phyloP scores from a whole-genome alignment of 75 land plant genomes.

The Selaginella tamariscina region DNA sequence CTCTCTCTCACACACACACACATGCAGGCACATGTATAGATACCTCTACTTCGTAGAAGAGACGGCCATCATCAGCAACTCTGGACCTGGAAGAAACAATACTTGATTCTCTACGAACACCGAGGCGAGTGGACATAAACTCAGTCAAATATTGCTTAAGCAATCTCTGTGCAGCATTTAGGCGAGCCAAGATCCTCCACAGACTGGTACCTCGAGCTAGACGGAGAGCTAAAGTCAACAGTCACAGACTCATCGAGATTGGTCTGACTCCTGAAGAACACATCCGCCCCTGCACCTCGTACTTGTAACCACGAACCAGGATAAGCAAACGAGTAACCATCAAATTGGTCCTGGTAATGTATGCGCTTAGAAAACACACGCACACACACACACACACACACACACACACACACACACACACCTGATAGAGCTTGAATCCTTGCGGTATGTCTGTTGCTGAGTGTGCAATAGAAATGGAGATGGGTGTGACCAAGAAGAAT shows the following conservation, averaged over 20 bases:
- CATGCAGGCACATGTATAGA: too few relatives aligned
- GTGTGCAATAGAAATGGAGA: too few relatives aligned
- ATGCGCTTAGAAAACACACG: too few relatives aligned
- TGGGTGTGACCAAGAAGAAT: too few relatives aligned
- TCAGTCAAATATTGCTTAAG: conserved; percentile 78
- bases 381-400: too few relatives aligned
- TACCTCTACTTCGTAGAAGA: conserved; percentile 83
- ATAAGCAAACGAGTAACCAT: conserved; percentile 77
- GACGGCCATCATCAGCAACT: conserved; percentile 68
- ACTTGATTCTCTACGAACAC: conserved; percentile 74
- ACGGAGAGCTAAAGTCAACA: conserved; percentile 79
- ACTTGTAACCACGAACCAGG: conserved; percentile 81
- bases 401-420: too few relatives aligned
- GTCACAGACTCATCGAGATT: conserved; percentile 83
- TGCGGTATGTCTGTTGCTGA: too few relatives aligned
- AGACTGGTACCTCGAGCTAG: conserved; percentile 62
- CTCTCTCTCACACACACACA: too few relatives aligned
- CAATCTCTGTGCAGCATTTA: conserved; percentile 56
- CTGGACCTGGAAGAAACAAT: conserved; percentile 55
- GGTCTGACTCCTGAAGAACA: conserved; percentile 78
- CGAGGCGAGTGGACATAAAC: conserved; percentile 92
- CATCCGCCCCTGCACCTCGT: conserved; percentile 82
- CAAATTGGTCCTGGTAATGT: conserved; percentile 69
- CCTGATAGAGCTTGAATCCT: too few relatives aligned
- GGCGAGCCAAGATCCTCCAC: conserved; percentile 77